A percentile compares a stretch with the other conserved stretches of the same genome.
Conservation (phyloP, 768 basidiomycete genomes). For the Tricholoma hemisulphureum region DNA sequence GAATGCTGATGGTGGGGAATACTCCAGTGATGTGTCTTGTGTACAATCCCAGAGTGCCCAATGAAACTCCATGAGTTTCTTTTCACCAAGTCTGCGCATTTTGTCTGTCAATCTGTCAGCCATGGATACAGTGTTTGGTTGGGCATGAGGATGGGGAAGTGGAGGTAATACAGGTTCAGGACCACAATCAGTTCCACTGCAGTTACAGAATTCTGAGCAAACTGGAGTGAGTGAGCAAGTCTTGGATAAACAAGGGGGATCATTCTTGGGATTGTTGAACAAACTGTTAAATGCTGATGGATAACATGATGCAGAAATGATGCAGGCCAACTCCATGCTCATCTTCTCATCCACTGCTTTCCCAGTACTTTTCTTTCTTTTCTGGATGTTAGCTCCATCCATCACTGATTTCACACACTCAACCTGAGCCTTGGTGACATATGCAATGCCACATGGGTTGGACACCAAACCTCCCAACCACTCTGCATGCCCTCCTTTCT, state of each 20-base stretch:
- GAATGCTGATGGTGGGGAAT: not conserved
- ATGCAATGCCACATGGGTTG: too few species aligned
- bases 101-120: slow-evolving; percentile 1
- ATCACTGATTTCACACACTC: too few species aligned
- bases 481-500: too few species aligned
- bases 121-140: not conserved
- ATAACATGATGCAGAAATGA: too few species aligned
- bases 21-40: not conserved
- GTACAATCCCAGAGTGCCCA: not conserved
- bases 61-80: not conserved
- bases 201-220: slow-evolving; percentile 5
- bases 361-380: too few species aligned
- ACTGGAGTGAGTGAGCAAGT: not conserved
- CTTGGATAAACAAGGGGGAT: not conserved
- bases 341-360: too few species aligned
- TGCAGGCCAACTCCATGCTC: too few species aligned
- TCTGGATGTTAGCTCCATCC: too few species aligned
- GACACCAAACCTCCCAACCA: too few species aligned
- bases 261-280: not conserved
- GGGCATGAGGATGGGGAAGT: not conserved
- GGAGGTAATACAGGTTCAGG: not conserved
- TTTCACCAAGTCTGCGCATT: not conserved
- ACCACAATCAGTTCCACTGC: slow-evolving; percentile 4
- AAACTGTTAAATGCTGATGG: too few species aligned
- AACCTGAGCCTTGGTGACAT: too few species aligned